Base-by-base conservation (phyloP, 164 flowering plant species). In the Vitis cinerea region DNA sequence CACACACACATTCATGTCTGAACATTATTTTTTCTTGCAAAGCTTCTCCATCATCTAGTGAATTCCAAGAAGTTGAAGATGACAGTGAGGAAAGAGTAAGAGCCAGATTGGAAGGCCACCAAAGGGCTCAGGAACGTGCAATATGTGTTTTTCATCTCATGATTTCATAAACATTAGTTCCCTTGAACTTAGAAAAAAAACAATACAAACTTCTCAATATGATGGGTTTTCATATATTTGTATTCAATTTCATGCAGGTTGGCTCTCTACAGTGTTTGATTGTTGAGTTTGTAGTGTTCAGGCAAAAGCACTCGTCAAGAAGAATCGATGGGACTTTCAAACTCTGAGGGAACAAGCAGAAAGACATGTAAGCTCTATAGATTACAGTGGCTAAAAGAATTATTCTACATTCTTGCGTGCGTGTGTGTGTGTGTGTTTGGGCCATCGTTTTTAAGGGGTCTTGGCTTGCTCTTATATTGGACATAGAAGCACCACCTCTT, bases 291-390 rank as follows among this genome's bases (percentile, higher is more conserved):
- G 11, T 62, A 10, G 74, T 49, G 23, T 74, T 53, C 79, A 94
- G 98, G 85, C 82, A 75, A 86, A 89, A 77, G 98, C 98, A 50
- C 68, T 92, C 71, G 92, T 88, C 57, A 92, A 92, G 74, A 90
- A 87, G 80, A 94, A 94, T 86, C 80, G 86, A 65, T 86, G 98
- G 53, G 98, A 92, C 17, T 17, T 17, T 17, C 17, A 17, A 74
- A 76, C 69, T 57, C 97, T 83, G 71, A 83, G 80, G 74, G 97
- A 92, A 37, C 98, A 92, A 81, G 92, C 89, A 52, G 95, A 94
- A 84, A 87, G 88, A 78, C 86, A 87, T 83, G 98, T 92, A 83
- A 82, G 95, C 78, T 19, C 23, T 19, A 1, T 19, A 19, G 14
- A 48, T 17, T 66, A 56, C 55, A 16, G 50, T 68, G 16, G 61